These are phyloP conservation scores for Haplographium delicatum DNA, from an alignment of 495 filamentous ascomycete genomes.

Conservation along the genomic window DNA sequence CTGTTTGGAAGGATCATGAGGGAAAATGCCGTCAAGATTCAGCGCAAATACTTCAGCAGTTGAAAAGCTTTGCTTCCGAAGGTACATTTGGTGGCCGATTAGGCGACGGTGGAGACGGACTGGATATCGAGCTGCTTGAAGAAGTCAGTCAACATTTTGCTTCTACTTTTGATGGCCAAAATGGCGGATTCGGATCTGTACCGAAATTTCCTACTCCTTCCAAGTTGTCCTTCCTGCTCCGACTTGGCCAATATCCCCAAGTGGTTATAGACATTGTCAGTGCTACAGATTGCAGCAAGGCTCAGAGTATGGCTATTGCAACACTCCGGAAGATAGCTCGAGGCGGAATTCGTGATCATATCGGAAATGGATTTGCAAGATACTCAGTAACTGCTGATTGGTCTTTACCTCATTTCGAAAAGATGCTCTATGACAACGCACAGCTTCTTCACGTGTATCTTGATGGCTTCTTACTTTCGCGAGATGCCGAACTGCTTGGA, in stretches of 20 bases:
- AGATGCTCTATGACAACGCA: slow-evolving; percentile 95
- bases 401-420: slow-evolving; percentile 94
- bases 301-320: slow-evolving; percentile 72
- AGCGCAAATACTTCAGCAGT: slow-evolving; percentile 71
- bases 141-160: slow-evolving; percentile 80
- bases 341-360: slow-evolving; percentile 87
- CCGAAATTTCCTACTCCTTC: slow-evolving; percentile 91
- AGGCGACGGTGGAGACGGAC: slow-evolving; percentile 50
- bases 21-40: slow-evolving; percentile 73
- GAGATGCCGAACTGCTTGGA: slow-evolving; percentile 66
- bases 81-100: slow-evolving; percentile 57
- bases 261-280: slow-evolving; percentile 83
- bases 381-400: slow-evolving; percentile 90
- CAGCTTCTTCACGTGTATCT: slow-evolving; percentile 82
- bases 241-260: slow-evolving; percentile 64
- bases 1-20: slow-evolving; percentile 83
- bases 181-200: slow-evolving; percentile 73
- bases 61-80: slow-evolving; percentile 83
- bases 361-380: slow-evolving; percentile 84
- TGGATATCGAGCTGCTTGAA: slow-evolving; percentile 89
- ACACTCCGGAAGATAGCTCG: slow-evolving; percentile 79
- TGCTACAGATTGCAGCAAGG: slow-evolving; percentile 66
- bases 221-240: slow-evolving; percentile 78
- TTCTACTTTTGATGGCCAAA: slow-evolving; percentile 67
- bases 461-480: slow-evolving; percentile 75